Base-by-base conservation (phyloP, 352 stramenopile species). In the Globisporangium uncinulatum region DNA sequence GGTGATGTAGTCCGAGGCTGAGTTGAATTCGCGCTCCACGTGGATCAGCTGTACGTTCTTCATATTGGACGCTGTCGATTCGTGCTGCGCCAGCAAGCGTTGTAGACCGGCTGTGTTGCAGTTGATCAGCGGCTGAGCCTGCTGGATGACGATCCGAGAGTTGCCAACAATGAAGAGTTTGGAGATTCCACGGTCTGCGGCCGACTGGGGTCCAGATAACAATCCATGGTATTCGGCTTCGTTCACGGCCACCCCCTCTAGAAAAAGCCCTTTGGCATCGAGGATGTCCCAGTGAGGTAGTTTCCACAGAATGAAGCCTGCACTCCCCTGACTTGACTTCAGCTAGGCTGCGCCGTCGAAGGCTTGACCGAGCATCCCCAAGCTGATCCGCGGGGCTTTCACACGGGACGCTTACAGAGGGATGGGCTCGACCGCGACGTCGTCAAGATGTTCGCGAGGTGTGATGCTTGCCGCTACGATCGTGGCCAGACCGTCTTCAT, bases 221-320 rank as follows among this genome's bases (percentile, higher is more conserved):
- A 65, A 42, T 0, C 62, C 62, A 0, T 56, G 47, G 47, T 69
- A 74, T 15, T 74, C 67, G 13, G 66, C 62, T 13, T 66, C 44
- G 19, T 70, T 70, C 0, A 70, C 66, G 0, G 58, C 69, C 0
- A 65, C 60, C 0, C 39, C 17, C 8, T 45, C 21, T 8, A 69
- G 61, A 13, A 51, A 57, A 20, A 51, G 24, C 15, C 48, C 60
- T 41, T 58, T 43, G 17, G 60, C 60, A 14, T 34, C 51, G 19
- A 61, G 54, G 34, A 69, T 62, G 1, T 29, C 17, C 61, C 56
- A 72, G 19, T 56, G 36, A 1, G 61, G 61, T 0, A 66, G 29
- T 20, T 43, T 43, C 61, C 65, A 72, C 3, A 67, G 1, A 17
- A 73, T 43, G 44, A 46, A 67, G 0, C 57, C 54, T 34, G 54